Percentiles rank a stretch among this genome's conserved stretches.
phyloP scores from a whole-genome alignment of 1,284 basidiomycete genomes.

The Athelia sp. region DNA sequence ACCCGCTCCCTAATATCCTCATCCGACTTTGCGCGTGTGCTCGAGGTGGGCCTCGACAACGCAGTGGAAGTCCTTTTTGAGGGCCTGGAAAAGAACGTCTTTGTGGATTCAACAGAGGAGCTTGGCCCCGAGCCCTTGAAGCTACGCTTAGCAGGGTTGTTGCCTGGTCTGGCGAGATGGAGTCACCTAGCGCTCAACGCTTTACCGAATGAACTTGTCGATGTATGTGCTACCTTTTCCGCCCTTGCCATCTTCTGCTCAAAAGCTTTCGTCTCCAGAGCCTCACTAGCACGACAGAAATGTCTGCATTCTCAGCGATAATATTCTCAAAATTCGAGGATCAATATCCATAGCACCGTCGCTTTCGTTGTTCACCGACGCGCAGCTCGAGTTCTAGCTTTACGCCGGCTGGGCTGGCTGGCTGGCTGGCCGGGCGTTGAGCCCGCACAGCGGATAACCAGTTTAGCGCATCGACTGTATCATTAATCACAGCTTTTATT shows the following conservation, averaged over 20 bases:
- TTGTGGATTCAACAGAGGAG: constrained; percentile 26
- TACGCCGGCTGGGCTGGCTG: no score
- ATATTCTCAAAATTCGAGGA: constrained; percentile 1
- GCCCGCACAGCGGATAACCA: no score
- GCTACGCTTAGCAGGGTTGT: constrained; percentile 66
- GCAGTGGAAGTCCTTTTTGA: constrained; percentile 53
- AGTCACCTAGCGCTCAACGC: constrained; percentile 66
- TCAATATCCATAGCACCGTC: not conserved
- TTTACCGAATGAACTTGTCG: constrained; percentile 79
- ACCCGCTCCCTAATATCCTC: constrained; percentile 63
- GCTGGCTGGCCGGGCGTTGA: no score
- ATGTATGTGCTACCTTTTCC: constrained; percentile 46
- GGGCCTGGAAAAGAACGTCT: constrained; percentile 56
- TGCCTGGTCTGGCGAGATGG: constrained; percentile 78
- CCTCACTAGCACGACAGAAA: not conserved
- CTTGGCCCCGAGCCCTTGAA: constrained; percentile 36
- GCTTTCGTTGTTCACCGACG: no score
- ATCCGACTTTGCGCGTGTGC: constrained; percentile 63
- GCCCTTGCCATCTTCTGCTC: not conserved
- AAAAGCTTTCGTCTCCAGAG: not conserved
- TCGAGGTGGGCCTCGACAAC: constrained; percentile 64
- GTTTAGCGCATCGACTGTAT: no score
- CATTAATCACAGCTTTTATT: not conserved
- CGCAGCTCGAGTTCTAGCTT: not conserved
- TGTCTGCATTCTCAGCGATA: constrained; percentile 1